Conservation (phyloP, 1,139 yeast genomes). For the Sugiyamaella japonica region DNA sequence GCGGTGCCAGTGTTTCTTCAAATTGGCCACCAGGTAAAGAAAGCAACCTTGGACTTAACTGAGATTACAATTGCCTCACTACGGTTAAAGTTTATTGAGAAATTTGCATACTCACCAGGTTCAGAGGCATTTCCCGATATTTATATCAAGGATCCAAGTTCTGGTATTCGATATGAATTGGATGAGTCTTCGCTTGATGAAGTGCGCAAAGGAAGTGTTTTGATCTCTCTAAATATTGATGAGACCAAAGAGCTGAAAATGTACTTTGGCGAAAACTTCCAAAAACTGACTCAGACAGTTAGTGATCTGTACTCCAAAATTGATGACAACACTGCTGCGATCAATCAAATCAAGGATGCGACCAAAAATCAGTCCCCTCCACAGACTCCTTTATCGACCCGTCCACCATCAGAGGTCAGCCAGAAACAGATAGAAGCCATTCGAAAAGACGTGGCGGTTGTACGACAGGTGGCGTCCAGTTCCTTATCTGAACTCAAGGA, state of each 20-base stretch:
- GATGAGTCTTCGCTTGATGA: conserved; percentile 68
- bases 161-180: conserved; percentile 70
- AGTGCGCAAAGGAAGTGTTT: conserved; percentile 58
- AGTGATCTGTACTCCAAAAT: conserved; percentile 43
- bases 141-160: conserved; percentile 63
- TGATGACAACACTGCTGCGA: conserved; percentile 32
- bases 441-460: conserved; percentile 58
- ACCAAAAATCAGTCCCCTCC: background rate
- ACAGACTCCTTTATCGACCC: conserved; percentile 7
- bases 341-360: conserved; percentile 14
- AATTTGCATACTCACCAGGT: conserved; percentile 75
- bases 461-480: conserved; percentile 58
- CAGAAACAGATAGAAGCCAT: conserved; percentile 36
- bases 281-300: conserved; percentile 35
- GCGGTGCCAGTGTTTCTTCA: conserved; percentile 51
- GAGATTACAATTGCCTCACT: conserved; percentile 59
- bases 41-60: conserved; percentile 53
- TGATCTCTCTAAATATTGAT: conserved; percentile 52
- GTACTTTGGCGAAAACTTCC: conserved; percentile 39
- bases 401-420: conserved; percentile 18
- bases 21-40: conserved; percentile 62
- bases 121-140: conserved; percentile 79
- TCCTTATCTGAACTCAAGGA: conserved; percentile 48
- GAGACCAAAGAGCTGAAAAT: conserved; percentile 38
- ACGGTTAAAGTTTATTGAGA: conserved; percentile 77